Evolutionary conservation across 352 stramenopile species (phyloP), one percentile per base, ranked within the genome.

Genomic region (Pythium oligandrum): DNA sequence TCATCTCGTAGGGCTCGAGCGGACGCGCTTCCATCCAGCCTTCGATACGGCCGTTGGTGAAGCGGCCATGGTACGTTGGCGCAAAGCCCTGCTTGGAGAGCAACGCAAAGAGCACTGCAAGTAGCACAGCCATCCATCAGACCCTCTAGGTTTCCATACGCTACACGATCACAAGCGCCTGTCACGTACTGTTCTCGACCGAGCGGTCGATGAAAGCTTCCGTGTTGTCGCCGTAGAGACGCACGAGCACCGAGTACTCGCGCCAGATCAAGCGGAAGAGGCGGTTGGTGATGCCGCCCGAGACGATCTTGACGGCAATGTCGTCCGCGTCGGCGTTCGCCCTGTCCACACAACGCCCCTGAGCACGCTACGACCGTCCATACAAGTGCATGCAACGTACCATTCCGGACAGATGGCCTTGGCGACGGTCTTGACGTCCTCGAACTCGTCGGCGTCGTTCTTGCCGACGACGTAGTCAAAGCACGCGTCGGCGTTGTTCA

Each of bases 211-310:
- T 98, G 39, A 97, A 89, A 31, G 90, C 77, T 53, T 97, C 91
- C 37, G 92, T 97, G 73, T 97, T 93, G 55, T 91, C 71, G 26
- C 92, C 92, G 51, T 97, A 98, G 40, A 98, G 64, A 26, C 92
- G 84, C 47, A 98, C 78, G 12, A 98, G 75, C 44, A 95, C 83
- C 40, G 82, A 90, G 64, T 86, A 53, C 48, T 86, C 78, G 17
- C 71, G 48, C 67, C 72, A 92, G 30, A 72, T 68, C 51, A 97
- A 70, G 26, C 86, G 84, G 72, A 95, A 97, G 30, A 98, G 80
- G 53, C 85, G 77, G 61, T 98, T 98, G 10, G 92, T 98, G 69
- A 98, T 97, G 44, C 92, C 92, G 43, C 92, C 92, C 44, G 77
- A 76, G 46, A 93, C 86, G 63, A 92, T 90, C 59, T 91, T 92